A percentile compares a stretch with the other conserved stretches of the same genome.
Conservation (phyloP, 768 basidiomycete species). For the Russula sp. region DNA sequence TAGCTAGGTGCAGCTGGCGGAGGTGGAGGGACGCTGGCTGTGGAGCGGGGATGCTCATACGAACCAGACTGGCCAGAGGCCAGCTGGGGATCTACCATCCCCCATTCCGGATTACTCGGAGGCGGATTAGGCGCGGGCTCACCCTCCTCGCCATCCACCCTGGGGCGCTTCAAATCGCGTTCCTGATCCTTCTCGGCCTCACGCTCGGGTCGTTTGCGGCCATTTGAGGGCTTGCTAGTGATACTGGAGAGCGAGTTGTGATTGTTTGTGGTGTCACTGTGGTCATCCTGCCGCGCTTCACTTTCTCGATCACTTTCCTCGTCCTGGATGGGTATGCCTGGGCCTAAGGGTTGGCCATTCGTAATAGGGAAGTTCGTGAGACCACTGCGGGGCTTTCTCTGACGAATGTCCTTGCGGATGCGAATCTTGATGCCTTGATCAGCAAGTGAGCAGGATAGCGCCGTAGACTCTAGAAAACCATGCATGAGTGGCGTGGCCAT, state of each 20-base stretch:
- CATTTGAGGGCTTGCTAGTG: conserved; percentile 7
- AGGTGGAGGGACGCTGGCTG: conserved; percentile 18
- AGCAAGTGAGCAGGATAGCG: conserved; percentile 83
- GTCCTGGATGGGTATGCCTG: conserved; percentile 16
- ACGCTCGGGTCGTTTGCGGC: conserved; percentile 19
- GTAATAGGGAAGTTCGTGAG: conserved; percentile 15
- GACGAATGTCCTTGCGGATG: conserved; percentile 85
- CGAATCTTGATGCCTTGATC: conserved; percentile 95
- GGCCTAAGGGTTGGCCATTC: conserved; percentile 7
- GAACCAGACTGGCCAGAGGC: conserved; percentile 10
- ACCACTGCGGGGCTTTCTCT: conserved; percentile 52
- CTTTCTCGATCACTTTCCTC: conserved; percentile 20
- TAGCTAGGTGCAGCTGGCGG: conserved; percentile 15
- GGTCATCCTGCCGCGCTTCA: conserved; percentile 18
- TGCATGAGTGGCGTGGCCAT: conserved; percentile 2
- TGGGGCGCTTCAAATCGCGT: conserved; percentile 17
- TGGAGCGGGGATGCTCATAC: conserved; percentile 15
- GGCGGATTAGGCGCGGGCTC: conserved; percentile 8
- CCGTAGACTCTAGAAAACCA: conserved; percentile 63
- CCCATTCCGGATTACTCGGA: conserved; percentile 20
- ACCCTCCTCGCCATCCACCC: conserved; percentile 18
- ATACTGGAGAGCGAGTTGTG: conserved; percentile 17
- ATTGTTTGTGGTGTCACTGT: conserved; percentile 15
- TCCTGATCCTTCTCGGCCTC: conserved; percentile 21
- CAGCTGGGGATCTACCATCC: conserved; percentile 15